phyloP scores from a whole-genome alignment of 306 rosid genomes.

The Ammopiptanthus mongolicus region DNA sequence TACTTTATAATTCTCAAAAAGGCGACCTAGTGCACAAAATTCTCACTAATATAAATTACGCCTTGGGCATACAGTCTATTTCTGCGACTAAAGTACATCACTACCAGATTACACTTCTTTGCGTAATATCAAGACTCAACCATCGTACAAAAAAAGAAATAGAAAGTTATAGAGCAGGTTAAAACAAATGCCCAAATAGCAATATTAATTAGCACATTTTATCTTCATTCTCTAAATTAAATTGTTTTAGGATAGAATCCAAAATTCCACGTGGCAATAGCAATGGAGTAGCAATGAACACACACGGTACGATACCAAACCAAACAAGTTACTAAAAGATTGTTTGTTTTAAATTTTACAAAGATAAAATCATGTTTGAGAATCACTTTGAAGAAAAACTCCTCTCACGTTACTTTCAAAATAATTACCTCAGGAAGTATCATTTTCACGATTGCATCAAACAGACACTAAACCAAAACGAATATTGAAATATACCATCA shows the following conservation, averaged over 20 bases:
- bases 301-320: background rate
- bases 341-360: too few species aligned
- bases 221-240: conserved; percentile 1
- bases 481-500: background rate
- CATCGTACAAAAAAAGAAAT: background rate
- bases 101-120: background rate
- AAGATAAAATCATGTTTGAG: too few species aligned
- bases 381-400: too few species aligned
- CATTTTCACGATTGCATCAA: too few species aligned
- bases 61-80: background rate
- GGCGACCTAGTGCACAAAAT: background rate
- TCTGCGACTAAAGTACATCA: background rate
- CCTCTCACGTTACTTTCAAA: too few species aligned
- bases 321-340: conserved; percentile 2
- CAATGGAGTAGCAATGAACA: conserved; percentile 7
- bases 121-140: background rate
- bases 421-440: too few species aligned
- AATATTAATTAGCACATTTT: background rate
- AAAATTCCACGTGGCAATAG: background rate
- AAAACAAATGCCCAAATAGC: background rate
- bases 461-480: background rate
- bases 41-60: background rate
- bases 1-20: background rate
- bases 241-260: background rate
- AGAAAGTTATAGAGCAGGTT: background rate